phyloP scores from a whole-genome alignment of 2,329 filamentous ascomycete species.

The Allantophomopsis lycopodina region DNA sequence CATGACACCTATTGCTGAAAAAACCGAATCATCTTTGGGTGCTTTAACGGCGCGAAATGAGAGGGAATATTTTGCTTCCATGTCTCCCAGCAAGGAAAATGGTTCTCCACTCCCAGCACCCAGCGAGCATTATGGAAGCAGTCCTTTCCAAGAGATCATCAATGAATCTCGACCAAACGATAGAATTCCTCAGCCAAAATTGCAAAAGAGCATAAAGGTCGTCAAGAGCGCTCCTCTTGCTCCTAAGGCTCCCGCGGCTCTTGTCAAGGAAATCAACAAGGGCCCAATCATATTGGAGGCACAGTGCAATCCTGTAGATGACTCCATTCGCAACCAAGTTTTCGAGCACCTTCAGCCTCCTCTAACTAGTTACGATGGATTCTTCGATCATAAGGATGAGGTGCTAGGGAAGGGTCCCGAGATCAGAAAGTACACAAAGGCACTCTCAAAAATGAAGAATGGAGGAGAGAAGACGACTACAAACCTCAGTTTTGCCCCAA shows the following conservation, averaged over 20 bases:
- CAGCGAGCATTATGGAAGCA: slow-evolving; percentile 36
- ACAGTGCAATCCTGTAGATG: slow-evolving; percentile 83
- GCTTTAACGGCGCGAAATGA: slow-evolving; percentile 41
- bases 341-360: slow-evolving; percentile 61
- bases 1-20: slow-evolving; percentile 97
- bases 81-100: slow-evolving; percentile 57
- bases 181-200: slow-evolving; percentile 36
- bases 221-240: slow-evolving; percentile 19
- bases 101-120: slow-evolving; percentile 8
- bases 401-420: slow-evolving; percentile 55
- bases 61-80: slow-evolving; percentile 48
- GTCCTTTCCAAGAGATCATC: slow-evolving; percentile 56
- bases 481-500: slow-evolving; percentile 43
- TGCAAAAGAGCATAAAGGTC: slow-evolving; percentile 31
- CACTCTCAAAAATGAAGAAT: slow-evolving; percentile 26
- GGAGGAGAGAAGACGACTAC: slow-evolving; percentile 41
- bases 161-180: slow-evolving; percentile 33
- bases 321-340: slow-evolving; percentile 60
- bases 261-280: slow-evolving; percentile 31
- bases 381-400: slow-evolving; percentile 55
- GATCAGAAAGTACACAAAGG: slow-evolving; percentile 71
- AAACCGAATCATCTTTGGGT: slow-evolving; percentile 78
- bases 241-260: slow-evolving; percentile 17
- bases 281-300: slow-evolving; percentile 67
- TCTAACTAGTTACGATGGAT: slow-evolving; percentile 63